Percentiles rank a stretch among this genome's conserved stretches.
phyloP scores from a whole-genome alignment of 805 yeast species.

The Monosporozyma aerobia region DNA sequence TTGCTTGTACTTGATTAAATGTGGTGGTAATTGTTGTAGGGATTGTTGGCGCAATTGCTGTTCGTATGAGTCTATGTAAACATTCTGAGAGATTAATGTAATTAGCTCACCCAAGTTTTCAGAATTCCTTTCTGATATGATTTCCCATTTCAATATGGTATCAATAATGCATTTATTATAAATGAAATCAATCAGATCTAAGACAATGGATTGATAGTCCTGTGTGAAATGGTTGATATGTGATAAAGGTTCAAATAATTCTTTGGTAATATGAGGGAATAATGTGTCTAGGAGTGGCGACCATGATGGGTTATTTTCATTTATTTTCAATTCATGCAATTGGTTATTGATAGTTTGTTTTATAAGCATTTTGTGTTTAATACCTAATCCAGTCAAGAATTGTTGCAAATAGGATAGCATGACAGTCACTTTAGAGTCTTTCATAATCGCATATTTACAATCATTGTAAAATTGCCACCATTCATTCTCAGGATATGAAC shows the following conservation, averaged over 20 bases:
- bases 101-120: conserved; percentile 24
- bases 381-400: not conserved
- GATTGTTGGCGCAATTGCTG: not conserved
- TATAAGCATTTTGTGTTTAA: not conserved
- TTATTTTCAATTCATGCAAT: conserved; percentile 12
- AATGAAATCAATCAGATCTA: conserved; percentile 14
- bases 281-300: conserved; percentile 12
- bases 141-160: conserved; percentile 21
- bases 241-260: conserved; percentile 14
- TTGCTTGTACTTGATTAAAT: conserved; percentile 14
- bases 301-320: conserved; percentile 22
- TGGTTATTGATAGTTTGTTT: conserved; percentile 10
- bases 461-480: conserved; percentile 27
- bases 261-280: conserved; percentile 15
- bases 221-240: conserved; percentile 4
- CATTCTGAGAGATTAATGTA: conserved; percentile 12
- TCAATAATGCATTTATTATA: conserved; percentile 16
- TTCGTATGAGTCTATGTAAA: conserved; percentile 9
- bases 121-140: conserved; percentile 28
- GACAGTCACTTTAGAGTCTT: conserved; percentile 7
- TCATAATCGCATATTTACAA: conserved; percentile 10
- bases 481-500: conserved; percentile 10
- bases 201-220: conserved; percentile 8
- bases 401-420: conserved; percentile 18
- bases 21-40: not conserved